A percentile compares a stretch with the other conserved stretches of the same genome.
Conservation (phyloP, 1,284 basidiomycete genomes). For the Gymnopus androsaceus region DNA sequence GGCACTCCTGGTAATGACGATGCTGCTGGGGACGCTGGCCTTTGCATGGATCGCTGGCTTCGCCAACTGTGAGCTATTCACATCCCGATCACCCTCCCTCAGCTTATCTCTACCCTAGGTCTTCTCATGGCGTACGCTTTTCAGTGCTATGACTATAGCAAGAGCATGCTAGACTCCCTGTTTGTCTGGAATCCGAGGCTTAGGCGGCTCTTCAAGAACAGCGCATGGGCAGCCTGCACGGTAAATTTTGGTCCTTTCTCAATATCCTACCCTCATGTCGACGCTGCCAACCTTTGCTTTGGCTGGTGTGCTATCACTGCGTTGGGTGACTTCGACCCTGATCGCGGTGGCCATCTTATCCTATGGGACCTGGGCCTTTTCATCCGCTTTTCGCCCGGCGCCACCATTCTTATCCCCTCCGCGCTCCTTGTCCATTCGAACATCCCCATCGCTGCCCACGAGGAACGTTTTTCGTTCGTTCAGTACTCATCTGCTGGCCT, state of each 20-base stretch:
- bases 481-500: too few relatives aligned
- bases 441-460: too few relatives aligned
- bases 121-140: not conserved
- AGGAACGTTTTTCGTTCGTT: too few relatives aligned
- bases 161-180: not conserved
- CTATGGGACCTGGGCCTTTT: too few relatives aligned
- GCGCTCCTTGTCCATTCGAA: too few relatives aligned
- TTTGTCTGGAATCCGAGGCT: not conserved
- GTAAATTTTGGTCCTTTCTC: constrained; percentile 12
- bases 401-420: too few relatives aligned
- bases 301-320: too few relatives aligned
- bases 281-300: too few relatives aligned
- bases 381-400: too few relatives aligned
- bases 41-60: not conserved
- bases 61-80: not conserved
- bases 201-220: not conserved
- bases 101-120: not conserved
- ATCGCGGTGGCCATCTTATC: too few relatives aligned
- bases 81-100: not conserved
- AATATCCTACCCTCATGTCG: not conserved
- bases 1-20: not conserved
- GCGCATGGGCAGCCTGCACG: constrained; percentile 4
- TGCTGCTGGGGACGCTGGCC: not conserved
- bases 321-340: too few relatives aligned
- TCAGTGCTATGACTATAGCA: not conserved